Evolutionary conservation across 2,329 filamentous ascomycete species (phyloP).

Genomic region (Aspergillus sp.): DNA sequence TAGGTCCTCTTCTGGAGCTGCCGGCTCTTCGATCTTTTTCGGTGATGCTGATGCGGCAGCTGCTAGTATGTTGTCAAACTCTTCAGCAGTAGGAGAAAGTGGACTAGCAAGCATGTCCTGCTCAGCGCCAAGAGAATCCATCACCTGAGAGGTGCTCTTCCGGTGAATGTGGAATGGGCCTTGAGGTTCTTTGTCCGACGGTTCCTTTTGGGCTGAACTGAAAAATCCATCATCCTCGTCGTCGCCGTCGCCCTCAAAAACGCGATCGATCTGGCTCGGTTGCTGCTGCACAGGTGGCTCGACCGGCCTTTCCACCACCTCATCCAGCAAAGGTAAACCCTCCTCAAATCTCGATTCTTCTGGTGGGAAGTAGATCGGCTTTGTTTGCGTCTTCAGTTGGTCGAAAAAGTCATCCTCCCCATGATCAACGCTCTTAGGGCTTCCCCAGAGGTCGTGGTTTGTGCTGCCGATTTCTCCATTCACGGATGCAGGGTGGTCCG

Average conservation of each 20-base stretch:
- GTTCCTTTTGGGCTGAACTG: slow-evolving; percentile 23
- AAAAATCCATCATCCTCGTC: slow-evolving; percentile 42
- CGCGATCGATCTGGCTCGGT: slow-evolving; percentile 25
- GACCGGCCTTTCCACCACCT: slow-evolving; percentile 29
- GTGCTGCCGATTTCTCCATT: slow-evolving; percentile 15
- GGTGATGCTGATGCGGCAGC: slow-evolving; percentile 20
- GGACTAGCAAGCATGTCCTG: slow-evolving; percentile 30
- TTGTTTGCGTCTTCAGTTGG: slow-evolving; percentile 46
- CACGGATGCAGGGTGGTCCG: slow-evolving; percentile 3
- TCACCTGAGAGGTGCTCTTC: slow-evolving; percentile 69
- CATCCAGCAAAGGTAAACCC: slow-evolving; percentile 62
- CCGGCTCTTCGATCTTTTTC: slow-evolving; percentile 19
- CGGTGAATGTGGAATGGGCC: slow-evolving; percentile 51
- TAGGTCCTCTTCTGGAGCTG: slow-evolving; percentile 58
- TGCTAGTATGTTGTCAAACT: slow-evolving; percentile 25
- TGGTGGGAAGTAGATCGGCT: slow-evolving; percentile 39
- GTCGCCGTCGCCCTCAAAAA: slow-evolving; percentile 41
- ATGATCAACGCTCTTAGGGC: slow-evolving; percentile 45
- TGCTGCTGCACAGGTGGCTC: slow-evolving; percentile 29
- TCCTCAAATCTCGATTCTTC: slow-evolving; percentile 66
- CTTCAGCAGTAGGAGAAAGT: slow-evolving; percentile 29
- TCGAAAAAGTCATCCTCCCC: slow-evolving; percentile 60
- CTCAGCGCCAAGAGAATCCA: slow-evolving; percentile 50
- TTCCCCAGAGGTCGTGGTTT: slow-evolving; percentile 45
- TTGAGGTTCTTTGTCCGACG: slow-evolving; percentile 14